Percentiles rank a stretch among this genome's conserved stretches.
Evolutionary conservation across 176 grass and related monocot genomes (phyloP).

Genomic region (Oryza glaberrima): DNA sequence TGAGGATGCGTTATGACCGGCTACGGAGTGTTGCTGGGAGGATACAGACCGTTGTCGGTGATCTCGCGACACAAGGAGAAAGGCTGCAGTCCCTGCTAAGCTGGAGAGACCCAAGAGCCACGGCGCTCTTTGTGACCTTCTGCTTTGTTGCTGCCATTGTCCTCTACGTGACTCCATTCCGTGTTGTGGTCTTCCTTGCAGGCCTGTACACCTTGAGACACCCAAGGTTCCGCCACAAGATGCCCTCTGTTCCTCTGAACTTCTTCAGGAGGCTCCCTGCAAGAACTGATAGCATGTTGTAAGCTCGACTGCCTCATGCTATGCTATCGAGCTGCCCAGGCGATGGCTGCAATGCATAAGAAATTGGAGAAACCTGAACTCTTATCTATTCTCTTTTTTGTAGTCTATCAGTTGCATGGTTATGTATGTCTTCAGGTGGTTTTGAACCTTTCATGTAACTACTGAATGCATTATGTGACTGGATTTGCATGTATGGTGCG

Average conservation of each 20-base stretch:
- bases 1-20: conserved; percentile 28
- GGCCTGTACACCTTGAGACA: conserved; percentile 53
- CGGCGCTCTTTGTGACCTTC: conserved; percentile 19
- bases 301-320: not conserved
- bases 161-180: conserved; percentile 24
- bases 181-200: conserved; percentile 41
- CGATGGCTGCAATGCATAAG: not conserved
- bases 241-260: conserved; percentile 53
- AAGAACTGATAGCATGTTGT: conserved; percentile 43
- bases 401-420: not conserved
- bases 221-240: conserved; percentile 54
- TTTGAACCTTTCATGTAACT: conserved; percentile 6
- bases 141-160: not conserved
- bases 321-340: not conserved
- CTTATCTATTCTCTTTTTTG: not conserved
- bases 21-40: conserved; percentile 27
- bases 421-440: not conserved
- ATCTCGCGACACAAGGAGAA: conserved; percentile 27
- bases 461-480: not conserved
- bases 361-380: not conserved
- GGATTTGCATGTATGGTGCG: not conserved
- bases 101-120: conserved; percentile 30
- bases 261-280: conserved; percentile 63
- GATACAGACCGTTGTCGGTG: conserved; percentile 27
- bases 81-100: conserved; percentile 31